phyloP scores from a whole-genome alignment of 2,329 filamentous ascomycete genomes.

The Plectosphaerella plurivora region DNA sequence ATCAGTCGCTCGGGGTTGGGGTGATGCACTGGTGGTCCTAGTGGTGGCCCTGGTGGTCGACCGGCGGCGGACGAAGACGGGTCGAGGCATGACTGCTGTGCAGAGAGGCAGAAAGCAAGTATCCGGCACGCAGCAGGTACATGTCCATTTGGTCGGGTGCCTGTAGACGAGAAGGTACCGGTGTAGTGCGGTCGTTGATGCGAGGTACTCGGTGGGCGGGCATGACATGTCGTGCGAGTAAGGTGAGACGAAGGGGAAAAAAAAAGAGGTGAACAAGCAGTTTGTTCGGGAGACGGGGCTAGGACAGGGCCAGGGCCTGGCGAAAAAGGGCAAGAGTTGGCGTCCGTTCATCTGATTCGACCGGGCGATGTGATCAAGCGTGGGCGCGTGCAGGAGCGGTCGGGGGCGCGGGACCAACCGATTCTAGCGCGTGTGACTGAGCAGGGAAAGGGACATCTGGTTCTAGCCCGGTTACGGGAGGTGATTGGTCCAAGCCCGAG shows the following conservation, averaged over 20 bases:
- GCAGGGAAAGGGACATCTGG: constrained; percentile 36
- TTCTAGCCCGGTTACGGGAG: constrained; percentile 36
- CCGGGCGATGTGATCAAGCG: constrained; percentile 34
- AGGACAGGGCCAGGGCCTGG: constrained; percentile 11
- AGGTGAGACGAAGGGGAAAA: neutral
- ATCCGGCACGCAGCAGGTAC: no score
- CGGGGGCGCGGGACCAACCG: constrained; percentile 43
- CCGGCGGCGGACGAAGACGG: no score
- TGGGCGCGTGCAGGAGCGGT: constrained; percentile 38
- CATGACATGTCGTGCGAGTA: neutral
- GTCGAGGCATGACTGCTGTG: no score
- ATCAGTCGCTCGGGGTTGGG: no score
- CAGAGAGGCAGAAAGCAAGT: no score
- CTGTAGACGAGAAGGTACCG: no score
- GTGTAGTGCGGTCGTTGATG: no score
- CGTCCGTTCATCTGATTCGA: constrained; percentile 28
- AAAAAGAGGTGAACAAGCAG: no score
- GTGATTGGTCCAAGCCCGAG: constrained; percentile 19
- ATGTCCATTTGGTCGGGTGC: no score
- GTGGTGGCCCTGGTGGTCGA: no score
- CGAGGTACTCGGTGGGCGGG: no score
- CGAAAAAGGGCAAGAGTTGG: neutral
- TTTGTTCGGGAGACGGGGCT: neutral
- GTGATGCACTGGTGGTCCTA: no score
- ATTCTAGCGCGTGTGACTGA: constrained; percentile 28